phyloP scores from a whole-genome alignment of 2,329 filamentous ascomycete genomes.

The Bipolaris zeicola region DNA sequence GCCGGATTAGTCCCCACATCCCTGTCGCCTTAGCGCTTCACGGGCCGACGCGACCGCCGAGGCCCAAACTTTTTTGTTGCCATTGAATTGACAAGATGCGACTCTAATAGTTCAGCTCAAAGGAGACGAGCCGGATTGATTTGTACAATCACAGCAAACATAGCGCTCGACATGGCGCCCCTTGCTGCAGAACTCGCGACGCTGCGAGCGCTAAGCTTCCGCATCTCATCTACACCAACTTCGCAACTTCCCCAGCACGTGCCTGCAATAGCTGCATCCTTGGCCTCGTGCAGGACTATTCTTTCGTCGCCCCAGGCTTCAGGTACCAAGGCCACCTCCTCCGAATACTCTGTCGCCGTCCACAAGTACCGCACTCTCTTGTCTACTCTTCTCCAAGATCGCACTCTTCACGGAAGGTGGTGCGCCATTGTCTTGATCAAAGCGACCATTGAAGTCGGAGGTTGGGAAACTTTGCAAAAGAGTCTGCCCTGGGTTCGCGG shows the following conservation, averaged over 20 bases:
- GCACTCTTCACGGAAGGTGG: constrained; percentile 75
- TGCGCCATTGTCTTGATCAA: constrained; percentile 80
- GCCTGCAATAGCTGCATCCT: constrained; percentile 66
- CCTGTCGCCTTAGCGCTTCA: constrained; percentile 27
- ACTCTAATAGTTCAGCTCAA: constrained; percentile 3
- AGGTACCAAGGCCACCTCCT: constrained; percentile 64
- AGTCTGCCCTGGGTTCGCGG: constrained; percentile 76
- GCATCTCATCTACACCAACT: constrained; percentile 73
- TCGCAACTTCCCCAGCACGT: constrained; percentile 75
- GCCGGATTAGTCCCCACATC: constrained; percentile 23
- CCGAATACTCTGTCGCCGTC: constrained; percentile 71
- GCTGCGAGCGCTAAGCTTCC: constrained; percentile 62
- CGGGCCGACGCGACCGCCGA: constrained; percentile 30
- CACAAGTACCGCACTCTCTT: constrained; percentile 83
- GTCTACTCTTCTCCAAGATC: constrained; percentile 77
- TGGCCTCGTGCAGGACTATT: constrained; percentile 61
- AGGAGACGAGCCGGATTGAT: neutral
- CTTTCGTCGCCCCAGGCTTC: constrained; percentile 66
- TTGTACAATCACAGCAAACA: neutral
- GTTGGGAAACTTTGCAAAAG: constrained; percentile 78
- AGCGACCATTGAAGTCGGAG: constrained; percentile 78
- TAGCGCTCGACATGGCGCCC: constrained; percentile 28
- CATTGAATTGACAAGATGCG: neutral
- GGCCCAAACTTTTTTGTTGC: constrained; percentile 30
- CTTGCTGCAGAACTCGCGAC: constrained; percentile 36